Conservation (phyloP, 371 early-diverging fungal species). For the Apophysomyces ossiformis region DNA sequence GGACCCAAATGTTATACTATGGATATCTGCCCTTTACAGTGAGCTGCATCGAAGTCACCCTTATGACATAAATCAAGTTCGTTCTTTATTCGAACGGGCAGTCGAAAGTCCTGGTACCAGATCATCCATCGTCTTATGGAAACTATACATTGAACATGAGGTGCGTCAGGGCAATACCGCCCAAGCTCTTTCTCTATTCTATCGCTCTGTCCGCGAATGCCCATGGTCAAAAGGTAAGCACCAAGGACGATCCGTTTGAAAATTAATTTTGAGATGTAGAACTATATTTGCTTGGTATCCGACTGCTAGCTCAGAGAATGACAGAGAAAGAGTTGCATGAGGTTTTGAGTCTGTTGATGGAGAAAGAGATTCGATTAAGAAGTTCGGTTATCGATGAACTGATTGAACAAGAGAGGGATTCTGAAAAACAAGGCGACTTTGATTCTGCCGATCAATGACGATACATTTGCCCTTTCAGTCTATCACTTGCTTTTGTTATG, state of each 20-base stretch:
- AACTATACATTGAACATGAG: conserved; percentile 65
- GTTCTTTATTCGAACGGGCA: conserved; percentile 66
- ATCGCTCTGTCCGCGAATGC: conserved; percentile 66
- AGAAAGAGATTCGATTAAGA: conserved; percentile 68
- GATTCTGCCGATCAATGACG: too few relatives aligned
- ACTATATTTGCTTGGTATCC: conserved; percentile 60
- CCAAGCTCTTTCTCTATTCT: conserved; percentile 57
- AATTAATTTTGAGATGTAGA: conserved; percentile 29
- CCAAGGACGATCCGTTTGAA: neutral
- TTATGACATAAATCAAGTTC: conserved; percentile 58
- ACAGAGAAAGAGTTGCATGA: conserved; percentile 58
- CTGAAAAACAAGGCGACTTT: too few relatives aligned
- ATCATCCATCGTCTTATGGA: conserved; percentile 63
- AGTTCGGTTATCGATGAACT: conserved; percentile 17
- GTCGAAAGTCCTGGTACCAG: conserved; percentile 55
- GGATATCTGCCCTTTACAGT: conserved; percentile 64
- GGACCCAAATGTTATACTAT: conserved; percentile 58
- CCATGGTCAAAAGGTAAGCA: conserved; percentile 73
- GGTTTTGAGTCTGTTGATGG: conserved; percentile 62
- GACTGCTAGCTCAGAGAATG: conserved; percentile 42
- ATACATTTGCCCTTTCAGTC: too few relatives aligned
- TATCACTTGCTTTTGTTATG: too few relatives aligned
- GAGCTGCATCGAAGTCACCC: conserved; percentile 65
- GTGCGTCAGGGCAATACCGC: conserved; percentile 35
- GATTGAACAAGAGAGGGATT: neutral